Evolutionary conservation across 345 rosid genomes (phyloP), one percentile per base, ranked within the genome.

Genomic region (Salix suchowensis): DNA sequence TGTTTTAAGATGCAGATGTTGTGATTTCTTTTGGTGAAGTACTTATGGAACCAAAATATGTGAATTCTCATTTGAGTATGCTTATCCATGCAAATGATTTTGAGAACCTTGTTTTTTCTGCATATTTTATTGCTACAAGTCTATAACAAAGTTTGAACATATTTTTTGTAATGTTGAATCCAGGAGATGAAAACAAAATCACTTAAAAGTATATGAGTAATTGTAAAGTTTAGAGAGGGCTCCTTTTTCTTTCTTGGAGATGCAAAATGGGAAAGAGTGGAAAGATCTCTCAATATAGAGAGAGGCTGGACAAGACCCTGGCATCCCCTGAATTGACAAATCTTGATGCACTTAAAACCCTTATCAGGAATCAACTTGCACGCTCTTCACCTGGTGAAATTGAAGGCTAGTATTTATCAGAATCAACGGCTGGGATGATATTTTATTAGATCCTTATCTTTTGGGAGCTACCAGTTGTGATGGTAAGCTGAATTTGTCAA

Each of bases 271-370:
- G 80, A 68, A 86, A 77, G 69, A 82, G 84, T 75, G 74, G 69
- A 50, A 85, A 85, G 26, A 90, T 91, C 52, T 81, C 85, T 36
- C 87, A 86, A 61, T 92, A 91, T 74, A 85, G 99, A 86, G 91
- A 87, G 81, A 88, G 89, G 83, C 82, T 96, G 69, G 92, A 96
- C 78, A 83, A 83, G 79, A 87, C 98, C 7, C 83, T 96, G 74
- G 84, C 93, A 1, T 94, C 90, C 71, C 86, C 91, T 67, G 93
- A 90, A 39, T 80, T 96, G 79, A 87, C 86, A 50, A 77, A 87
- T 85, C 50, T 78, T 30, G 90, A 87, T 44, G 79, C 82, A 12
- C 86, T 96, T 68, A 88, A 82, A 79, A 77, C 79, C 69, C 89
- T 91, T n/a, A 67, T 96, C 61, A 85, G 78, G 77, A 83, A 87